These are phyloP conservation scores for Mycena maculata DNA, from an alignment of 768 basidiomycete species.

Conservation along the genomic window DNA sequence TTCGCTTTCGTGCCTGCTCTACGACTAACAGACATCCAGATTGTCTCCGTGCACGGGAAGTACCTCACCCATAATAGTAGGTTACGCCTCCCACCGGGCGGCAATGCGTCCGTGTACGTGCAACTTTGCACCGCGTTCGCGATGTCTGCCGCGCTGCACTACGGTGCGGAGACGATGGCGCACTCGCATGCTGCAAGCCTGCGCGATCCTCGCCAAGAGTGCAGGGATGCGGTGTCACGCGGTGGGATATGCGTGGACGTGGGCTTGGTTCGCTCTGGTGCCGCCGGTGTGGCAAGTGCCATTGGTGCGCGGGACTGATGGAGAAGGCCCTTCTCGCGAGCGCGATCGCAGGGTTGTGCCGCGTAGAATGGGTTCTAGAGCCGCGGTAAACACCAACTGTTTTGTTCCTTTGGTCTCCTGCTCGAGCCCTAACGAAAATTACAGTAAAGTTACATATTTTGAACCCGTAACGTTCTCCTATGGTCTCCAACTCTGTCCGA, in stretches of 20 bases:
- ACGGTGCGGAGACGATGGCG: slow-evolving; percentile 45
- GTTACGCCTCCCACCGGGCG: slow-evolving; percentile 41
- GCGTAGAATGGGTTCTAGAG: not conserved
- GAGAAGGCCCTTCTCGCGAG: slow-evolving; percentile 18
- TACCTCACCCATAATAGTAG: slow-evolving; percentile 38
- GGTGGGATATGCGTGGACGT: slow-evolving; percentile 23
- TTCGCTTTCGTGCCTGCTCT: not conserved
- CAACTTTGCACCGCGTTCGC: slow-evolving; percentile 50
- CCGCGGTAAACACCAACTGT: no score
- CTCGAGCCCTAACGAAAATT: no score
- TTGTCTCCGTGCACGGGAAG: slow-evolving; percentile 42
- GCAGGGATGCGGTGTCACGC: not conserved
- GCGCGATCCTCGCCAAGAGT: slow-evolving; percentile 10
- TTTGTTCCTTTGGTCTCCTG: no score
- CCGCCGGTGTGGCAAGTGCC: slow-evolving; percentile 20
- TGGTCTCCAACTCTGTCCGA: no score
- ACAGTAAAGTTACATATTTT: no score
- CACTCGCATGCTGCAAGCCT: slow-evolving; percentile 19
- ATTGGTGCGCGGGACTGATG: slow-evolving; percentile 15
- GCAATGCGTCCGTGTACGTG: slow-evolving; percentile 40
- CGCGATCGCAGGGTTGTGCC: slow-evolving; percentile 8
- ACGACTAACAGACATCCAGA: slow-evolving; percentile 29
- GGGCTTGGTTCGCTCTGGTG: slow-evolving; percentile 15
- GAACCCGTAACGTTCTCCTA: no score
- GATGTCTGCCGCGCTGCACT: slow-evolving; percentile 50